Evolutionary conservation across 2,329 filamentous ascomycete species (phyloP), one percentile per base, ranked within the genome.

Genomic region (Chalaropsis ovoidea): DNA sequence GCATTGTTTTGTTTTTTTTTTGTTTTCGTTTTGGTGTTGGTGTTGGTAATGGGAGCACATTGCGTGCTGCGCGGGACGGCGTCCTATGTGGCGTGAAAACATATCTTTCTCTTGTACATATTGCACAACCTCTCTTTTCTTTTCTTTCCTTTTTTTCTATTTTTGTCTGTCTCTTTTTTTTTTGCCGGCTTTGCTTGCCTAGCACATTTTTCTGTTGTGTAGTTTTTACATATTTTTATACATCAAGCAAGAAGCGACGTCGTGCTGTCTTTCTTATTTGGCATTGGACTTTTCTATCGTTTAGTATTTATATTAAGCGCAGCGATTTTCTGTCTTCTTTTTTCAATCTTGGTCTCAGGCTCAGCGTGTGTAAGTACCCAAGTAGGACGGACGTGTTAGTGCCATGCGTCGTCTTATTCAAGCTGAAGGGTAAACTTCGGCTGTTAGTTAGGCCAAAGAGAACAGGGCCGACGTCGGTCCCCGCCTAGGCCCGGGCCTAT

Each of bases 131-230:
- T 43, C 42, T 56, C 60, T 62, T 49, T 49, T 11, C 54, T 11
- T 64, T 63, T 17, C 43, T 62, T 62, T 43, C 19, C 19, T 66
- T 39, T 58, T 63, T 63, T 49, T 58, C 24, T 52, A n/a, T 63
- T 4, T 17, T 63, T 68, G 42, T 62, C 56, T 61, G 42, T 45
- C 41, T 52, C 61, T 60, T 49, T 35, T 65, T 63, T 13, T 61
- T 52, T 54, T 49, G 24, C 35, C 11, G 35, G 43, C 19, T 39
- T 41, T 10, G 7, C 15, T 13, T 60, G 42, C 41, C 35, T 31
- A 31, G 6, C 31, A 31, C 31, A 2, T 6, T 6, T 3, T 31
- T 31, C 31, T 31, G 31, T 31, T 31, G 31, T 31, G 31, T 31
- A 31, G 31, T 31, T 31, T 31, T 31, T 31, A n/a, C 31, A 31